Evolutionary conservation across 148 eudicot genomes (phyloP).

Genomic region (Chenopodium album): DNA sequence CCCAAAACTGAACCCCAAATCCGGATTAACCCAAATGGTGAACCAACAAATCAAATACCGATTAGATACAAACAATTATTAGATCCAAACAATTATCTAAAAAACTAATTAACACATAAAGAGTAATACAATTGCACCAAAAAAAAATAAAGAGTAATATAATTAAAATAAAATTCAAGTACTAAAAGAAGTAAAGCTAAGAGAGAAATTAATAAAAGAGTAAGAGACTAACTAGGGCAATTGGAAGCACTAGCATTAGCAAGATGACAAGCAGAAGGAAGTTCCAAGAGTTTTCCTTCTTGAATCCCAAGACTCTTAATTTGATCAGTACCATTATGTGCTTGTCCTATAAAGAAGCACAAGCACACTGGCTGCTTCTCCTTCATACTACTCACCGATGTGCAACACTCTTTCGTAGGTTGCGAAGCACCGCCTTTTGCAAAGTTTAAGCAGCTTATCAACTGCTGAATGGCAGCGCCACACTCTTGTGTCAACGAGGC

Average conservation of each 20-base stretch:
- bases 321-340: slow-evolving; percentile 49
- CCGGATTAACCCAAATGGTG: too few species aligned
- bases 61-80: too few species aligned
- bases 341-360: slow-evolving; percentile 56
- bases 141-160: neutral
- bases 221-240: slow-evolving; percentile 59
- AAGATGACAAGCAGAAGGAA: slow-evolving; percentile 64
- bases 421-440: slow-evolving; percentile 43
- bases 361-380: slow-evolving; percentile 56
- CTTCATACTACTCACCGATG: slow-evolving; percentile 39
- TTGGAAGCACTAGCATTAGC: slow-evolving; percentile 42
- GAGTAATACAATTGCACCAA: too few species aligned
- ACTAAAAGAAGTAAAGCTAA: neutral
- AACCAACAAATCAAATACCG: neutral
- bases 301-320: slow-evolving; percentile 55
- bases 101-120: neutral
- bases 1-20: too few species aligned
- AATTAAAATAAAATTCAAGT: too few species aligned
- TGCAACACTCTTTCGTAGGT: slow-evolving; percentile 60
- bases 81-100: neutral
- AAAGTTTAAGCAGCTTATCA: slow-evolving; percentile 46
- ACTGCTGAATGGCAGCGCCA: slow-evolving; percentile 29
- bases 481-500: slow-evolving; percentile 33
- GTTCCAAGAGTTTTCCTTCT: slow-evolving; percentile 53
- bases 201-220: neutral